phyloP scores from a whole-genome alignment of 2,329 filamentous ascomycete genomes.

The Aspergillus pseudoviridinutans region DNA sequence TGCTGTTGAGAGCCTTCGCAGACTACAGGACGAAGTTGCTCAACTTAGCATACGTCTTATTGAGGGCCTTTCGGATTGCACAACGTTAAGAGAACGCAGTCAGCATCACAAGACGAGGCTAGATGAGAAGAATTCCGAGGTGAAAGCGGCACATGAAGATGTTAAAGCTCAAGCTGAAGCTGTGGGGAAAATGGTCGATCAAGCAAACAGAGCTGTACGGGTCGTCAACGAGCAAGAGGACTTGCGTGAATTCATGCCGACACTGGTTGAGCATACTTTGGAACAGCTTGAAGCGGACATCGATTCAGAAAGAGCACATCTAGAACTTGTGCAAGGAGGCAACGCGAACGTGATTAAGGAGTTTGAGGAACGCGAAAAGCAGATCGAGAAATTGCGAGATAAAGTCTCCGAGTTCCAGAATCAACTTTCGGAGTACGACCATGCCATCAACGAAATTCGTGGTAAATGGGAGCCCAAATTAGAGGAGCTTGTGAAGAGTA shows the following conservation, averaged over 20 bases:
- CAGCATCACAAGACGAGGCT: conserved; percentile 51
- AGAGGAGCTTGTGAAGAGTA: conserved; percentile 70
- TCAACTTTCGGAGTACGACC: conserved; percentile 53
- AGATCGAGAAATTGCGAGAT: conserved; percentile 63
- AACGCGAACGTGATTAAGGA: conserved; percentile 72
- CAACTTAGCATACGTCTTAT: conserved; percentile 67
- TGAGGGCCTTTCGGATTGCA: conserved; percentile 78
- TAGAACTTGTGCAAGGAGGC: conserved; percentile 75
- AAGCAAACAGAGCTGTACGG: conserved; percentile 14
- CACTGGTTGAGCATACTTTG: conserved; percentile 50
- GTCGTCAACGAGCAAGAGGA: conserved; percentile 18
- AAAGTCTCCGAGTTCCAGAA: conserved; percentile 55
- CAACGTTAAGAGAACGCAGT: conserved; percentile 65
- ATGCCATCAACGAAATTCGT: conserved; percentile 63
- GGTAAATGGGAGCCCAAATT: conserved; percentile 77
- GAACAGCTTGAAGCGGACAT: conserved; percentile 71
- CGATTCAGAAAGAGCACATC: conserved; percentile 65
- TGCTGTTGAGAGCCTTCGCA: conserved; percentile 59
- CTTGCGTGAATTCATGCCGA: conserved; percentile 37
- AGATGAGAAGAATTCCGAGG: conserved; percentile 39
- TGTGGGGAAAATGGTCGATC: conserved; percentile 15
- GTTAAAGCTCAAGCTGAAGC: conserved; percentile 28
- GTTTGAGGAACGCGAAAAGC: conserved; percentile 66
- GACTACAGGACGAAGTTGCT: conserved; percentile 60
- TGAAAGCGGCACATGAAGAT: conserved; percentile 31